Percentiles rank a stretch among this genome's conserved stretches.
These are phyloP conservation scores for Chaetomiaceae sp. DNA, from an alignment of 2,329 filamentous ascomycete genomes.

Conservation along the genomic window DNA sequence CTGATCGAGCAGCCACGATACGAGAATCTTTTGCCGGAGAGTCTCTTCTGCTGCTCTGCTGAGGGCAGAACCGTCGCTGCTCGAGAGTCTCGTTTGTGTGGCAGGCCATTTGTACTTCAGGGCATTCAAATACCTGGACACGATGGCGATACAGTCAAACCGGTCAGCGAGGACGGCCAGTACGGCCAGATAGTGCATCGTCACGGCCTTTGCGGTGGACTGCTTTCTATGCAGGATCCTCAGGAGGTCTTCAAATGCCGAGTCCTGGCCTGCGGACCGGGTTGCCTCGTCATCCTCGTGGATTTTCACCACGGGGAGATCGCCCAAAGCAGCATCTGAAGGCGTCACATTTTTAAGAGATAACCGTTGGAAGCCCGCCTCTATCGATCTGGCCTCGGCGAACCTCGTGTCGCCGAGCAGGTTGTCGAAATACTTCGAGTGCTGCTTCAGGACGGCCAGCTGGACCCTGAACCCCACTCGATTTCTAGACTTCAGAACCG, in stretches of 20 bases:
- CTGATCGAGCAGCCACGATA: constrained; percentile 62
- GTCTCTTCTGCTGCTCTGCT: constrained; percentile 56
- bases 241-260: constrained; percentile 63
- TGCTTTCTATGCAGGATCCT: constrained; percentile 59
- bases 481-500: constrained; percentile 34
- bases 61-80: constrained; percentile 28
- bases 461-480: constrained; percentile 57
- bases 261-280: constrained; percentile 54
- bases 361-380: constrained; percentile 48
- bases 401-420: constrained; percentile 62
- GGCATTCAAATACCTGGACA: constrained; percentile 51
- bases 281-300: constrained; percentile 67
- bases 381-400: constrained; percentile 55
- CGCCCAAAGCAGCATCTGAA: constrained; percentile 39
- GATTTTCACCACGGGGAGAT: constrained; percentile 62
- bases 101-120: constrained; percentile 53
- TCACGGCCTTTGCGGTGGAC: constrained; percentile 42
- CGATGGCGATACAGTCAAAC: constrained; percentile 59
- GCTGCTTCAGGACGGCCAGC: constrained; percentile 50
- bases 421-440: constrained; percentile 66
- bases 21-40: constrained; percentile 64
- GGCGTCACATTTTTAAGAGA: constrained; percentile 44
- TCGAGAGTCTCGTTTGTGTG: constrained; percentile 35
- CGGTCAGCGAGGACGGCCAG: constrained; percentile 68
- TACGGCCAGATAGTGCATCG: constrained; percentile 60